These are phyloP conservation scores for Naumovozyma baii DNA, from an alignment of 805 yeast species.

Conservation along the genomic window DNA sequence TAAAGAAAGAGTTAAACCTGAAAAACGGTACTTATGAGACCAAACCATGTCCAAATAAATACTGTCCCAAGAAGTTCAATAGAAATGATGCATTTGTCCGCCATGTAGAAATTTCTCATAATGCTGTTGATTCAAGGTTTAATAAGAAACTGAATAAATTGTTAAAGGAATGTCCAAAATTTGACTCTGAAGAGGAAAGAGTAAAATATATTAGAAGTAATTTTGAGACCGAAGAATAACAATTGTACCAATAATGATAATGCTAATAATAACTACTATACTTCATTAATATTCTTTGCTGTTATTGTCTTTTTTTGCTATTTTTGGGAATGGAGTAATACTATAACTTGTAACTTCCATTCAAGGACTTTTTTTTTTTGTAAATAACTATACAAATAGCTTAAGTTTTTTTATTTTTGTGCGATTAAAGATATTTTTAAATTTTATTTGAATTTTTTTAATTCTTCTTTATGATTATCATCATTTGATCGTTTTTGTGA, in stretches of 20 bases:
- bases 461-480: too few relatives aligned
- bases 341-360: too few relatives aligned
- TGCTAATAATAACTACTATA: neutral
- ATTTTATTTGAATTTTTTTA: too few relatives aligned
- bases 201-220: neutral
- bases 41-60: constrained; percentile 24
- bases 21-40: constrained; percentile 25
- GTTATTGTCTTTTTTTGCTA: too few relatives aligned
- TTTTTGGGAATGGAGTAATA: too few relatives aligned
- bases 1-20: constrained; percentile 22
- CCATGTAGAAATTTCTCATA: constrained; percentile 44
- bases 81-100: constrained; percentile 46
- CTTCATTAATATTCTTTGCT: neutral
- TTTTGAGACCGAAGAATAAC: neutral
- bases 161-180: constrained; percentile 17
- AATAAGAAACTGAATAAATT: constrained; percentile 29
- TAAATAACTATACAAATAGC: too few relatives aligned
- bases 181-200: neutral
- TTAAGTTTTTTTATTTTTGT: too few relatives aligned
- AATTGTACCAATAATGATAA: neutral
- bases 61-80: constrained; percentile 41
- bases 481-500: too few relatives aligned
- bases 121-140: constrained; percentile 33
- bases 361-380: too few relatives aligned
- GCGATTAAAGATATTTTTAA: too few relatives aligned